Conservation (phyloP, 2,329 filamentous ascomycete genomes). For the Whalleya microplaca region DNA sequence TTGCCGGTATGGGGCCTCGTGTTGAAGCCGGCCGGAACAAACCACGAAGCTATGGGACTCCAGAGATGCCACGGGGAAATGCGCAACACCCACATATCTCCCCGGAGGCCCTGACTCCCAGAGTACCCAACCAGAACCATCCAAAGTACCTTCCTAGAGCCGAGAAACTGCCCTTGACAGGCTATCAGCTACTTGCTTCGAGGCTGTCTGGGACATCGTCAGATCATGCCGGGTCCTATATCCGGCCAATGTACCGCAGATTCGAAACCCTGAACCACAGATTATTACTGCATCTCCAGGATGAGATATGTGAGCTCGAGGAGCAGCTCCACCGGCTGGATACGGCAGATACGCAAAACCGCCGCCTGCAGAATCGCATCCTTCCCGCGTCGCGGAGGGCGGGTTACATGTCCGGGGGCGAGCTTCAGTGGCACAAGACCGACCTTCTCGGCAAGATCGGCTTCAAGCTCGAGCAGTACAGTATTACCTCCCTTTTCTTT, state of each 20-base stretch:
- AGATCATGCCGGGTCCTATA: conserved; percentile 23
- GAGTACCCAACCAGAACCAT: conserved; percentile 39
- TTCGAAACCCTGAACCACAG: conserved; percentile 85
- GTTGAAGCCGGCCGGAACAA: conserved; percentile 17
- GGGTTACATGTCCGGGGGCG: conserved; percentile 57
- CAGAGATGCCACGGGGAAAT: conserved; percentile 47
- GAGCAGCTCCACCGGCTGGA: conserved; percentile 75
- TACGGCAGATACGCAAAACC: conserved; percentile 53
- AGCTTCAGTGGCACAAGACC: conserved; percentile 63
- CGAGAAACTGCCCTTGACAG: conserved; percentile 52
- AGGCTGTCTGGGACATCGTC: conserved; percentile 48
- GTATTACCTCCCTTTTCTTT: conserved; percentile 41
- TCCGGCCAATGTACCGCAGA: conserved; percentile 73
- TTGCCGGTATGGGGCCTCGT: conserved; percentile 17
- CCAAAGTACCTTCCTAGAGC: conserved; percentile 43
- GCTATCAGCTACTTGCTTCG: conserved; percentile 66
- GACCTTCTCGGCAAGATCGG: conserved; percentile 66
- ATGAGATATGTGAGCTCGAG: conserved; percentile 81
- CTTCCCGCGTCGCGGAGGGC: conserved; percentile 63
- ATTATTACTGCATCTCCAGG: conserved; percentile 79
- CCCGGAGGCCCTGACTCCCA: conserved; percentile 42
- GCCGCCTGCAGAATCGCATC: conserved; percentile 47
- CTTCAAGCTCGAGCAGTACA: conserved; percentile 70
- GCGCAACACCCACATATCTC: conserved; percentile 43
- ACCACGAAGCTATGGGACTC: conserved; percentile 43